Base-by-base conservation (phyloP, 202 grass and related monocot species). In the Zizania palustris region DNA sequence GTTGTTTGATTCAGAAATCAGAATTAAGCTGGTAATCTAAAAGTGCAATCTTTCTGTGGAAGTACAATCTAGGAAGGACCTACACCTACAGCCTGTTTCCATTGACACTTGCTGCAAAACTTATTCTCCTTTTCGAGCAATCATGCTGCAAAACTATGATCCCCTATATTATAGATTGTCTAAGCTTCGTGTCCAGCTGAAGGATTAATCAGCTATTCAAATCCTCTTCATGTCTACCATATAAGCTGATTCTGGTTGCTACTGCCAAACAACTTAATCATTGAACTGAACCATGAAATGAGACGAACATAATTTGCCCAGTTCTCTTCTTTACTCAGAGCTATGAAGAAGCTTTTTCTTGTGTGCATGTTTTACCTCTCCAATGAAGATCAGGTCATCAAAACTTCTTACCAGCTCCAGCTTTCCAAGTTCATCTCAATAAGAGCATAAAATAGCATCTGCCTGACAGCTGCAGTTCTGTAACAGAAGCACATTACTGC, bases 281-380 rank as follows among this genome's bases (percentile, higher is more conserved):
- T 68, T 60, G 69, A 67, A 67, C 69, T 4, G 37, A 65, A 78
- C 50, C 50, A 54, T 54, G 50, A n/a, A 54, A 8, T 45, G 54
- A 74, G 43, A 69, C 37, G 53, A 46, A 54, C 37, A 62, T 12
- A 64, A 14, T 70, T 45, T 86, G 55, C 46, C 49, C 71, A 70
- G 9, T 45, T 75, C 13, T 80, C 33, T 34, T 65, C 37, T 56
- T 16, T 20, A 21, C 34, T 18, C 14, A 38, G 7, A 80, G 4
- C 16, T 69, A 11, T 21, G 54, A 65, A 37, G 1, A 12, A 48
- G 10, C 45, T 70, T 80, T 76, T 35, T 21, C 73, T 12, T 63
- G 0, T 54, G 6, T 15, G 12, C 35, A 64, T 61, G n/a, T 28
- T 38, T 50, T 42, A 19, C 15, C 28, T 22, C 55, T 73, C 51